Evolutionary conservation across 305 asterid genomes (phyloP).

Genomic region (Fraxinus paxiana): DNA sequence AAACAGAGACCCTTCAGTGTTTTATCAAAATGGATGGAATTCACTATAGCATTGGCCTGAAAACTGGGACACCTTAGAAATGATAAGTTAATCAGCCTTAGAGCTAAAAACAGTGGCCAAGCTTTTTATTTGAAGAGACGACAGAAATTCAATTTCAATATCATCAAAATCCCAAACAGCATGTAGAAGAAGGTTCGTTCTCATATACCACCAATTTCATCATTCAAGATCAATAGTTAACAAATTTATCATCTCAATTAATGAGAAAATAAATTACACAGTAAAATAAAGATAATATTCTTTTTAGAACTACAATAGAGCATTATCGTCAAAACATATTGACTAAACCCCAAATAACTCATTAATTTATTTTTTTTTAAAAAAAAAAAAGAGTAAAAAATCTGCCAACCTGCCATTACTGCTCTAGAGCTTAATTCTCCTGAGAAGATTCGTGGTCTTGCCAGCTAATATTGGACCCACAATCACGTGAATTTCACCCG

Average conservation of each 20-base stretch:
- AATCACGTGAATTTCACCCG: constrained; percentile 60
- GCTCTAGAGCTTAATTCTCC: constrained; percentile 69
- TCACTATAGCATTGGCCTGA: constrained; percentile 53
- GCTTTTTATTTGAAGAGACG: constrained; percentile 19
- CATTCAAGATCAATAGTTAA: constrained; percentile 13
- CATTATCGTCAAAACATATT: not conserved
- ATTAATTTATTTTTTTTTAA: not conserved
- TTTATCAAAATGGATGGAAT: constrained; percentile 46
- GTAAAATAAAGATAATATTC: not conserved
- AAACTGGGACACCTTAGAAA: constrained; percentile 63
- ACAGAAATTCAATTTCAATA: not conserved
- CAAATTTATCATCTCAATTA: not conserved
- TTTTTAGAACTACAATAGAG: not conserved
- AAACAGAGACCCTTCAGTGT: constrained; percentile 66
- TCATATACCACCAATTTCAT: constrained; percentile 6
- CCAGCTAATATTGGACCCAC: constrained; percentile 99
- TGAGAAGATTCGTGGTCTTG: constrained; percentile 74
- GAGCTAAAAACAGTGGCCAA: constrained; percentile 23
- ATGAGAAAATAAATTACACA: not conserved
- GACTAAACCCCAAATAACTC: not conserved
- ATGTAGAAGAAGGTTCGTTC: not conserved
- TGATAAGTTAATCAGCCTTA: constrained; percentile 39
- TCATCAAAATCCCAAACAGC: constrained; percentile 14
- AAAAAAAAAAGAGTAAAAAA: not conserved
- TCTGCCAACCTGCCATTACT: constrained; percentile 59